A percentile compares a stretch with the other conserved stretches of the same genome.
These are phyloP conservation scores for Fusarium sp. DNA, from an alignment of 2,329 filamentous ascomycete genomes.

Conservation along the genomic window DNA sequence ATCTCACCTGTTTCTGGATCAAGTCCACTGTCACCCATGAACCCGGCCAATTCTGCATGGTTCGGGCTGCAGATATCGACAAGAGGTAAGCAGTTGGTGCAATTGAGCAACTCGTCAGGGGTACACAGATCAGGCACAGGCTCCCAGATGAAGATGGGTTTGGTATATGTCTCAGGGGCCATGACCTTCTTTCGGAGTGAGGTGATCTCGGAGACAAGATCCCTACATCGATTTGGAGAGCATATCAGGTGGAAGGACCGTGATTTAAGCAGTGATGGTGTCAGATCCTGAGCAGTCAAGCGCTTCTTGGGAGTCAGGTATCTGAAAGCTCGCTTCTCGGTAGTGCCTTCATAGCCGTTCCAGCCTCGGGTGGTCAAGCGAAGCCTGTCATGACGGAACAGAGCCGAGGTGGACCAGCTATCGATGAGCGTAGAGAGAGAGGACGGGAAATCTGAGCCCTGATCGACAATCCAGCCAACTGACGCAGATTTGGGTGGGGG, in stretches of 20 bases:
- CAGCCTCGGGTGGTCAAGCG: conserved; percentile 87
- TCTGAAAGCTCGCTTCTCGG: conserved; percentile 78
- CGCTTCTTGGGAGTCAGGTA: conserved; percentile 89
- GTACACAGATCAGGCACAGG: conserved; percentile 90
- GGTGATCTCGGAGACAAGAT: conserved; percentile 76
- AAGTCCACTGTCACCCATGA: conserved; percentile 73
- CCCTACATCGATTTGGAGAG: conserved; percentile 77
- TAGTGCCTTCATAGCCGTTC: conserved; percentile 83
- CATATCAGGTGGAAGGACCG: conserved; percentile 90
- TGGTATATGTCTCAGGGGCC: conserved; percentile 50
- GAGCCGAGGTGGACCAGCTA: conserved; percentile 77
- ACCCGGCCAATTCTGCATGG: conserved; percentile 84
- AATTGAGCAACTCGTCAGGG: conserved; percentile 71
- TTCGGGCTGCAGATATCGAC: conserved; percentile 79
- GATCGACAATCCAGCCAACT: conserved; percentile 91
- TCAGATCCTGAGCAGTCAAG: conserved; percentile 76
- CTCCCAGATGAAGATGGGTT: conserved; percentile 90
- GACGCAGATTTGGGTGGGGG: conserved; percentile 69
- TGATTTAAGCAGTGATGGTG: conserved; percentile 70
- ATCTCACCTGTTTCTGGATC: conserved; percentile 64
- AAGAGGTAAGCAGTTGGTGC: conserved; percentile 67
- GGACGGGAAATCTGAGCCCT: conserved; percentile 84
- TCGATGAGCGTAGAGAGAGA: conserved; percentile 69
- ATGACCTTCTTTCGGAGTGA: conserved; percentile 58
- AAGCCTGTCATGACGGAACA: conserved; percentile 70